These are phyloP conservation scores for Neurospora africana DNA, from an alignment of 495 filamentous ascomycete species.

Conservation along the genomic window DNA sequence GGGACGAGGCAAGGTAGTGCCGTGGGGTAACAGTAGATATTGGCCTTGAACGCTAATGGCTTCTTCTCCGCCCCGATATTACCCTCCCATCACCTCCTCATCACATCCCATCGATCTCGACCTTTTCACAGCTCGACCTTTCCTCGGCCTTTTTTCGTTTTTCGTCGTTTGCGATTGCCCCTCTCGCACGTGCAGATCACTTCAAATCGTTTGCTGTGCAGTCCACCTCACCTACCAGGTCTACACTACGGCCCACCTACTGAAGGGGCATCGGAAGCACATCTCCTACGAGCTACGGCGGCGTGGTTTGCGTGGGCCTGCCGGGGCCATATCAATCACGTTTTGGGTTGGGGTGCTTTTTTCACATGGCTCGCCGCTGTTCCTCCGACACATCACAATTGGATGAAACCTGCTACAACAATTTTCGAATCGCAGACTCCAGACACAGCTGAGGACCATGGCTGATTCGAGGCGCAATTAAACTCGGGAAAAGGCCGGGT, in stretches of 20 bases:
- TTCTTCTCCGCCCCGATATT: background rate
- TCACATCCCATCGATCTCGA: background rate
- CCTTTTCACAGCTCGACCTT: background rate
- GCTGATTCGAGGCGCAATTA: background rate
- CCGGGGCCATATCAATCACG: background rate
- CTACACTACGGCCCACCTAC: background rate
- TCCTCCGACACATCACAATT: background rate
- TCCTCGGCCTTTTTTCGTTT: background rate
- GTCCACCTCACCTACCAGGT: background rate
- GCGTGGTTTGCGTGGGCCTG: background rate
- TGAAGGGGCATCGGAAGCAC: background rate
- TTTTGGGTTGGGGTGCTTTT: background rate
- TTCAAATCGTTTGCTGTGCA: background rate
- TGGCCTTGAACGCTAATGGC: background rate
- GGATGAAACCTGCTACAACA: background rate
- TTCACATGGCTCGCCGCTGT: background rate
- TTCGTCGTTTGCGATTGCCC: background rate
- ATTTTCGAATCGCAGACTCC: background rate
- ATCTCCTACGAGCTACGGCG: background rate
- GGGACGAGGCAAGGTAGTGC: background rate
- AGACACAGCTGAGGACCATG: background rate
- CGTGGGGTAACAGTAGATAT: background rate
- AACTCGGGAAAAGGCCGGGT: background rate
- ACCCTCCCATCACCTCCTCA: background rate
- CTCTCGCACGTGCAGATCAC: background rate